phyloP scores from a whole-genome alignment of 2,329 filamentous ascomycete species.

The Diaporthe sp. region DNA sequence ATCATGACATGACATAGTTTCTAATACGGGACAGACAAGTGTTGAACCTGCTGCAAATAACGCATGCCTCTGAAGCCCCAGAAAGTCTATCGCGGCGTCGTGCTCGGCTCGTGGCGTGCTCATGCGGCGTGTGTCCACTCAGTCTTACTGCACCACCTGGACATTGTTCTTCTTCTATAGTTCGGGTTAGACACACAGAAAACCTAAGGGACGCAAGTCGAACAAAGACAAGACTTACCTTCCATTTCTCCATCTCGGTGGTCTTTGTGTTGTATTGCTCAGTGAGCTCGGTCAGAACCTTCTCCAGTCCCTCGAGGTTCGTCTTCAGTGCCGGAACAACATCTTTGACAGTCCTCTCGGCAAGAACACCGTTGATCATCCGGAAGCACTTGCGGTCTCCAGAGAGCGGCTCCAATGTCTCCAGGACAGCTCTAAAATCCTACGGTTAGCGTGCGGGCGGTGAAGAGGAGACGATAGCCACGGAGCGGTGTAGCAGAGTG shows the following conservation, averaged over 20 bases:
- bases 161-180: slow-evolving; percentile 89
- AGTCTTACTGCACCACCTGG: slow-evolving; percentile 79
- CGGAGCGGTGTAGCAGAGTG: slow-evolving; percentile 38
- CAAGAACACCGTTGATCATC: slow-evolving; percentile 96
- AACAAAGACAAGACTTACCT: slow-evolving; percentile 73
- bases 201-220: background rate
- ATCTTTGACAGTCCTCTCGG: slow-evolving; percentile 94
- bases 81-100: background rate
- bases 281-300: slow-evolving; percentile 92
- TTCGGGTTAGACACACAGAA: background rate
- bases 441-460: slow-evolving; percentile 38
- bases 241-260: slow-evolving; percentile 97
- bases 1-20: background rate
- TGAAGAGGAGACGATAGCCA: slow-evolving; percentile 36
- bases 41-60: background rate
- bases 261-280: slow-evolving; percentile 98
- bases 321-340: slow-evolving; percentile 92
- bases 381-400: slow-evolving; percentile 96
- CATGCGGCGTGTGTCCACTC: slow-evolving; percentile 59
- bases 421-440: slow-evolving; percentile 86
- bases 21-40: background rate
- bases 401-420: slow-evolving; percentile 87
- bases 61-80: background rate
- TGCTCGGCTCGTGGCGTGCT: background rate
- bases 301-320: slow-evolving; percentile 93